These are phyloP conservation scores for Dipteronia dyeriana DNA, from an alignment of 345 rosid species.

Conservation along the genomic window DNA sequence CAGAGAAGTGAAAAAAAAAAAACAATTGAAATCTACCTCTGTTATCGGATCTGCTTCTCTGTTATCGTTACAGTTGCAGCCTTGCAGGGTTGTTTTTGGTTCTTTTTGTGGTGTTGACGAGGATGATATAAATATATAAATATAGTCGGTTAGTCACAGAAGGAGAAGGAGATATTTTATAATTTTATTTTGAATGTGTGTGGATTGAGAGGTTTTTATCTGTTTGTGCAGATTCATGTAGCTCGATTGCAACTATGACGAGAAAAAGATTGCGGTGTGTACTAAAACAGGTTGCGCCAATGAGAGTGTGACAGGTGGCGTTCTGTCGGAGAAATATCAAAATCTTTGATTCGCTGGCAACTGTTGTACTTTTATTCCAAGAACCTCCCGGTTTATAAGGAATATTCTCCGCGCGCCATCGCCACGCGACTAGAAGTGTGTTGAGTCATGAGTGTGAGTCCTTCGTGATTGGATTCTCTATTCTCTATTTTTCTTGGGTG, in stretches of 20 bases:
- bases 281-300: background rate
- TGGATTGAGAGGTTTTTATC: background rate
- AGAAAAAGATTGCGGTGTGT: background rate
- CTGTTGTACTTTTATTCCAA: background rate
- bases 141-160: no score
- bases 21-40: background rate
- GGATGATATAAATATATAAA: no score
- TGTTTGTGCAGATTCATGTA: background rate
- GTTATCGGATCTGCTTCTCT: background rate
- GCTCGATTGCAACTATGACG: background rate
- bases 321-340: background rate
- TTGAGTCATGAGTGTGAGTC: no score
- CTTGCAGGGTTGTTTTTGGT: background rate
- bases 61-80: background rate
- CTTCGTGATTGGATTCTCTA: no score
- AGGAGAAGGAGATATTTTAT: background rate
- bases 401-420: background rate
- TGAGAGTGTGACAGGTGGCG: background rate
- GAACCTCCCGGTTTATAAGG: background rate
- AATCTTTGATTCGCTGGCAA: background rate
- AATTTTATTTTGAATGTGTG: background rate
- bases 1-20: background rate
- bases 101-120: background rate
- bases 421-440: no score
- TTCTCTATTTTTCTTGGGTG: no score